phyloP scores from a whole-genome alignment of 768 basidiomycete genomes.

The Russula sp. region DNA sequence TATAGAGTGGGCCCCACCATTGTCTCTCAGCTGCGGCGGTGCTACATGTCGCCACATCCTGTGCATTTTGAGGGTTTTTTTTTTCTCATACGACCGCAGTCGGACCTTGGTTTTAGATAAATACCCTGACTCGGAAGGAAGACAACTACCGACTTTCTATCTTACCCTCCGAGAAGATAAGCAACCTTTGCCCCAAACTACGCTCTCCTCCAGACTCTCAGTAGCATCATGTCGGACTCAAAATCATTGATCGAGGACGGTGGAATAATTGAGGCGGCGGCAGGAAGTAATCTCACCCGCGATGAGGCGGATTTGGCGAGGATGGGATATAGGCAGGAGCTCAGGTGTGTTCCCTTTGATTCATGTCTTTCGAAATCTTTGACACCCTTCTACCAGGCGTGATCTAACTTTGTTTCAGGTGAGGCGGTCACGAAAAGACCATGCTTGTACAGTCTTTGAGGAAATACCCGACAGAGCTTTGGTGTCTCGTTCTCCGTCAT shows the following conservation, averaged over 20 bases:
- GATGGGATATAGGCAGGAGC: slow-evolving; percentile 68
- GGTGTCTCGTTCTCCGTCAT: slow-evolving; percentile 74
- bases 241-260: background rate
- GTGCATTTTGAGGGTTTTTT: too few relatives aligned
- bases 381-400: slow-evolving; percentile 34
- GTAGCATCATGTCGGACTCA: background rate
- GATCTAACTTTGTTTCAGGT: slow-evolving; percentile 59
- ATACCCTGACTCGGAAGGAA: background rate
- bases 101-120: too few relatives aligned
- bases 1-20: too few relatives aligned
- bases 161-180: background rate
- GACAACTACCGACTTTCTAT: background rate
- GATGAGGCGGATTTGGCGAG: slow-evolving; percentile 59
- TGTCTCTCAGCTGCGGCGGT: too few relatives aligned
- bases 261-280: background rate
- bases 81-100: too few relatives aligned
- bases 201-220: background rate
- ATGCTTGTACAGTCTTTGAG: background rate
- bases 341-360: slow-evolving; percentile 37
- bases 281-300: slow-evolving; percentile 17
- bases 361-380: background rate
- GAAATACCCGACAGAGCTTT: slow-evolving; percentile 43
- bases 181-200: background rate
- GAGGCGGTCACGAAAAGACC: slow-evolving; percentile 17
- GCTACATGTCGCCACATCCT: too few relatives aligned